phyloP scores from a whole-genome alignment of 2,329 filamentous ascomycete species.

The Nannizziopsis barbatae region DNA sequence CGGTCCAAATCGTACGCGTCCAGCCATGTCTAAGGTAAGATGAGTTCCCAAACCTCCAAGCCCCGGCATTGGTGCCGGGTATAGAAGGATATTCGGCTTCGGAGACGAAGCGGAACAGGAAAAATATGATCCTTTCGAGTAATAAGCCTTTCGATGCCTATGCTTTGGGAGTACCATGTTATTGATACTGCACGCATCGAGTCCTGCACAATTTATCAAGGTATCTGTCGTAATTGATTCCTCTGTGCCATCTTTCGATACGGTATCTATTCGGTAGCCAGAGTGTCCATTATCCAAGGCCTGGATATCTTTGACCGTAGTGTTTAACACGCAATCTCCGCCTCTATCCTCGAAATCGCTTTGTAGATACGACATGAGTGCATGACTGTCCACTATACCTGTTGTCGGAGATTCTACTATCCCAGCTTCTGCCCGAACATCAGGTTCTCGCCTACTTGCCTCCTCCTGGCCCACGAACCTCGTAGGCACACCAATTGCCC shows the following conservation, averaged over 20 bases:
- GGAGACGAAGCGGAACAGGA: conserved; percentile 60
- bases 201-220: conserved; percentile 74
- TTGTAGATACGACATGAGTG: conserved; percentile 68
- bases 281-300: conserved; percentile 44
- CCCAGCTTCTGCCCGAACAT: conserved; percentile 58
- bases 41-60: conserved; percentile 86
- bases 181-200: conserved; percentile 62
- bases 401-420: conserved; percentile 77
- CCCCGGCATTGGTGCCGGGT: conserved; percentile 74
- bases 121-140: conserved; percentile 94
- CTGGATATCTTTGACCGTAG: conserved; percentile 51
- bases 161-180: conserved; percentile 60
- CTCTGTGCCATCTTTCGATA: conserved; percentile 30
- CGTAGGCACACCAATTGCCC: conserved; percentile 53
- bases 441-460: conserved; percentile 56
- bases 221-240: conserved; percentile 59
- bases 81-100: conserved; percentile 62
- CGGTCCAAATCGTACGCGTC: conserved; percentile 79
- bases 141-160: conserved; percentile 54
- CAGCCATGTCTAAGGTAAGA: conserved; percentile 76
- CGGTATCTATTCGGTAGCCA: conserved; percentile 60
- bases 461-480: conserved; percentile 56
- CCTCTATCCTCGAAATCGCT: conserved; percentile 66
- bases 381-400: conserved; percentile 82
- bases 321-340: conserved; percentile 61